A percentile compares a stretch with the other conserved stretches of the same genome.
Conservation (phyloP, 1,284 basidiomycete species). For the Moniliella sp. region DNA sequence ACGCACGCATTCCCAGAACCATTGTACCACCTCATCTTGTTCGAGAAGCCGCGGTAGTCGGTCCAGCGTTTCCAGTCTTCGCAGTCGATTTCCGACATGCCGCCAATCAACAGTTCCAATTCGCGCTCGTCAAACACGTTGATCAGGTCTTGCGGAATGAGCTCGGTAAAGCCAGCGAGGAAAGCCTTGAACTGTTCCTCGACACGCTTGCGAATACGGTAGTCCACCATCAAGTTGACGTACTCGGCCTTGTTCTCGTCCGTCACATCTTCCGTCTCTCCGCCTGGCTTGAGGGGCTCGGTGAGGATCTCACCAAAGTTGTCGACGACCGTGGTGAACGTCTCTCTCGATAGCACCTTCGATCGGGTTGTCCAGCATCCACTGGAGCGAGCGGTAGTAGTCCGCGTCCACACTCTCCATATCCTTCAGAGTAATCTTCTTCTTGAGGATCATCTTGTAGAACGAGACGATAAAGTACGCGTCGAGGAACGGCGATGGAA, state of each 20-base stretch:
- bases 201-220: conserved; percentile 73
- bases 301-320: conserved; percentile 90
- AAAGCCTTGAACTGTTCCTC: conserved; percentile 89
- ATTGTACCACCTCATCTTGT: conserved; percentile 56
- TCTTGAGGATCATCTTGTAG: conserved; percentile 68
- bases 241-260: conserved; percentile 99
- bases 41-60: conserved; percentile 41
- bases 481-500: conserved; percentile 97
- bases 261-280: conserved; percentile 64
- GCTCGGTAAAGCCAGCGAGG: conserved; percentile 79
- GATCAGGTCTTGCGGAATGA: conserved; percentile 81
- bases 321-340: conserved; percentile 52
- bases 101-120: conserved; percentile 72
- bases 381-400: conserved; percentile 68
- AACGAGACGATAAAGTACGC: conserved; percentile 96
- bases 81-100: conserved; percentile 88
- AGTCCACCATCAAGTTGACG: conserved; percentile 76
- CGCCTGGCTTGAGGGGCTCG: conserved; percentile 70
- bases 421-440: conserved; percentile 30
- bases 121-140: conserved; percentile 96
- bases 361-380: conserved; percentile 49
- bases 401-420: conserved; percentile 32
- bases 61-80: conserved; percentile 47
- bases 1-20: conserved; percentile 98
- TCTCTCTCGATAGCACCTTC: conserved; percentile 31